Base-by-base conservation (phyloP, 2,329 filamentous ascomycete genomes). In the Sporothrix protearum region DNA sequence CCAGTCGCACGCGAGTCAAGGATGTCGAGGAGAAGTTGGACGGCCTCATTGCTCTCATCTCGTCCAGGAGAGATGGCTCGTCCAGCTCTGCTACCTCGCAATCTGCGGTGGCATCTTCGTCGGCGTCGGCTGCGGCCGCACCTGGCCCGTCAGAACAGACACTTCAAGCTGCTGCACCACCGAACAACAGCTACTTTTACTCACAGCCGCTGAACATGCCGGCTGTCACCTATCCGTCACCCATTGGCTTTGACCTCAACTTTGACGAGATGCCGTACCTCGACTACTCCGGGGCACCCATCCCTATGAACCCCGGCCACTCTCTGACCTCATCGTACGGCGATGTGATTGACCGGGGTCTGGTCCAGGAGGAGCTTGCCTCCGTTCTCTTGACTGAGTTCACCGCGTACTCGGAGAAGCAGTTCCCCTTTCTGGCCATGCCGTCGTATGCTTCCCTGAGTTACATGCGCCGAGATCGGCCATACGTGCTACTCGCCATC, bases 11-110 rank as follows among this genome's bases (percentile, higher is more conserved):
- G 3, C 66, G 76, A 4, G 75, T 76, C 1, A 74, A 71, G 55
- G 75, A 75, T 53, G 74, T 76, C 10, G 76, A 76, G 22, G 73
- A 76, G 39, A 75, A 76, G 57, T 73, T 76, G 2, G 73, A 76
- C 28, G 74, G 74, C 19, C 69, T 76, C 61, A 75, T 76, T 47
- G 76, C 76, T 83, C 82, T 39, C 75, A 77, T 72, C 77, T 79
- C 72, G 76, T 75, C 68, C 12, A 45, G 71, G 25, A 74, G 75
- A 28, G 75, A 74, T n/a, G 66, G 73, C 3, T 75, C 74, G 10
- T 70, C 73, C n/a, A 16, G 42, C 6, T 45, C 22, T 9, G 42
- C 30, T 63, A 73, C 71, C 67, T 74, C 66, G 57, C 36, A 39
- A 64, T 45, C 59, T 64, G 59, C 59, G 12, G 30, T n/a, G 30